phyloP scores from a whole-genome alignment of 345 rosid species.

The Heritiera fomes region DNA sequence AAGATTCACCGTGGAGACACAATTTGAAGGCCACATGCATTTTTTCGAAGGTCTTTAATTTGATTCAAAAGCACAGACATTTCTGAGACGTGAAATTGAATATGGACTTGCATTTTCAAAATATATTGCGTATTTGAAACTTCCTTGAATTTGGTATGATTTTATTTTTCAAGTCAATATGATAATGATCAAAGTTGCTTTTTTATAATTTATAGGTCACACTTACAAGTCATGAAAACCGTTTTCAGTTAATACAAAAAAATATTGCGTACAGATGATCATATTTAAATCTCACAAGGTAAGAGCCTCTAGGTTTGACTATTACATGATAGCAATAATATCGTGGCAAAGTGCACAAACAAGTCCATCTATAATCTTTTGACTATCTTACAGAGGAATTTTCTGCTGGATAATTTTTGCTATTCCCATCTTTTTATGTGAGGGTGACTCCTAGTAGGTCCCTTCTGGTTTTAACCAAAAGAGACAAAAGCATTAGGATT shows the following conservation, averaged over 20 bases:
- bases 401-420: background rate
- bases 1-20: conserved; percentile 89
- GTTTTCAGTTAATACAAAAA: too few species aligned
- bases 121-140: background rate
- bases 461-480: background rate
- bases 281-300: too few species aligned
- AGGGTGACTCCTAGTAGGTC: background rate
- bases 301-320: background rate
- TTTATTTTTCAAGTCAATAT: background rate
- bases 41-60: conserved; percentile 71
- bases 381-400: background rate
- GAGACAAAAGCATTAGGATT: background rate
- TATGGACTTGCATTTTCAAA: background rate
- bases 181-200: too few species aligned
- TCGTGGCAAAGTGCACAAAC: background rate
- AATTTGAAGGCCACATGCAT: conserved; percentile 74
- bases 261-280: too few species aligned
- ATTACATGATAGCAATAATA: too few species aligned
- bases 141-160: background rate
- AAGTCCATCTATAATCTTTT: background rate
- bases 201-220: too few species aligned
- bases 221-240: too few species aligned
- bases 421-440: background rate
- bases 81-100: conserved; percentile 6
- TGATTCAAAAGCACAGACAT: background rate